Base-by-base conservation (phyloP, 2,329 filamentous ascomycete species). In the Alternaria arborescens region DNA sequence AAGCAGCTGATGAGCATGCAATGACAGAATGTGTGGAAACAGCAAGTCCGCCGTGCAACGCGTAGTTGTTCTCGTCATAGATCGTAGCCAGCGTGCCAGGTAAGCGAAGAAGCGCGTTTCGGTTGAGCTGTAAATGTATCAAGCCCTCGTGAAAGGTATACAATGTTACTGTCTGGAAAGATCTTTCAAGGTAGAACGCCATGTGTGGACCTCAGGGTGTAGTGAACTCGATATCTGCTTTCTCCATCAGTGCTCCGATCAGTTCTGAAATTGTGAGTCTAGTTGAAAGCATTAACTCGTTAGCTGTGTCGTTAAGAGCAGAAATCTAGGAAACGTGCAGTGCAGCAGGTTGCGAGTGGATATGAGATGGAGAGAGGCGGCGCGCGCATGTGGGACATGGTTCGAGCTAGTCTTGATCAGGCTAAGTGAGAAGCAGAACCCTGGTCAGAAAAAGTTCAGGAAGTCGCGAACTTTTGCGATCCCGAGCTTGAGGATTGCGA, bases 401-500 rank as follows among this genome's bases (percentile, higher is more conserved):
- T 16, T 24, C 46, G 46, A 18, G 14, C 55, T 44, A 26, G 52
- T 63, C 58, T 53, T 41, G 30, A 54, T 46, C 22, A 43, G 44
- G 42, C 24, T 54, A 62, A 40, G 51, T 38, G 30, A 8, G 14
- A 52, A 38, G 40, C 54, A 41, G 64, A 67, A 42, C 30, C 52
- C 69, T 61, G 42, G 34, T 61, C 58, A 61, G 65, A 67, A 73
- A 74, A 72, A 68, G 67, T 72, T 71, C 58, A 62, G 65, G 62
- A 53, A 57, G 60, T 62, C 56, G 62, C 62, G 58, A 65, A 58
- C 44, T 67, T 65, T 65, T 61, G 42, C 56, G 64, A 52, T 46
- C 20, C 38, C 34, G 46, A 55, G 48, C 52, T 52, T 36, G 34
- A 55, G 55, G 57, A 42, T 48, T 41, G 50, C 58, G 52, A 54